Conservation (phyloP, 202 grass and related monocot species). For the Alloteropsis angusta region DNA sequence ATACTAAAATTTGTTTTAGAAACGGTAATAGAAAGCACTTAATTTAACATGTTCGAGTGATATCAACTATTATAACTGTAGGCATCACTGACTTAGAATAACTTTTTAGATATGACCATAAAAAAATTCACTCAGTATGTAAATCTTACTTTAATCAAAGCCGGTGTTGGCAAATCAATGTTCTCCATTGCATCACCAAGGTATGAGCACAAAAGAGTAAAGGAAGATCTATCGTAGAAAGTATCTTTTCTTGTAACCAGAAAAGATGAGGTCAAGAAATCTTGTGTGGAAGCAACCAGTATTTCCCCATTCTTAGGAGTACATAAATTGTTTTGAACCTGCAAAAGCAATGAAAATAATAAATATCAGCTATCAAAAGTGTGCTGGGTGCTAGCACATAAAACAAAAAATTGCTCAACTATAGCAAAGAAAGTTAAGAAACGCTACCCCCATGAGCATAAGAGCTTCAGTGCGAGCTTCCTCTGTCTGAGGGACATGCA, state of each 20-base stretch:
- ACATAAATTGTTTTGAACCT: slow-evolving; percentile 99
- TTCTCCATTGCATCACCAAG: slow-evolving; percentile 76
- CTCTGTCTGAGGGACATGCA: slow-evolving; percentile 97
- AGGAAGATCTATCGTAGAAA: slow-evolving; percentile 76
- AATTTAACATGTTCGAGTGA: slow-evolving; percentile 5
- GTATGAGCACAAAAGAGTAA: slow-evolving; percentile 85
- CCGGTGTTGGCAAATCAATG: slow-evolving; percentile 84
- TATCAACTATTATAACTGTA: slow-evolving; percentile 6
- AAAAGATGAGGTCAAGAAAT: slow-evolving; percentile 93
- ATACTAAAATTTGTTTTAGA: background rate
- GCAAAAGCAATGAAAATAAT: slow-evolving; percentile 20
- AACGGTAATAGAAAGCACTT: background rate
- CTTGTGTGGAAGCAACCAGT: slow-evolving; percentile 91
- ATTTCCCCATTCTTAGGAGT: slow-evolving; percentile 97
- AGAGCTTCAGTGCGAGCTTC: slow-evolving; percentile 97
- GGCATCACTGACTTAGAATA: background rate
- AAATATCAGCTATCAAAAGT: slow-evolving; percentile 16
- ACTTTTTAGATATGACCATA: background rate
- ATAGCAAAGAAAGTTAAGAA: slow-evolving; percentile 15
- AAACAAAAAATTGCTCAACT: background rate
- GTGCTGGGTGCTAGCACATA: background rate
- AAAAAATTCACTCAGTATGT: background rate
- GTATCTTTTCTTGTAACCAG: slow-evolving; percentile 90
- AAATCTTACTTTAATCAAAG: slow-evolving; percentile 65
- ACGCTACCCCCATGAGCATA: slow-evolving; percentile 94